These are phyloP conservation scores for Scheffersomyces lignosus DNA, from an alignment of 805 yeast species.

Conservation along the genomic window DNA sequence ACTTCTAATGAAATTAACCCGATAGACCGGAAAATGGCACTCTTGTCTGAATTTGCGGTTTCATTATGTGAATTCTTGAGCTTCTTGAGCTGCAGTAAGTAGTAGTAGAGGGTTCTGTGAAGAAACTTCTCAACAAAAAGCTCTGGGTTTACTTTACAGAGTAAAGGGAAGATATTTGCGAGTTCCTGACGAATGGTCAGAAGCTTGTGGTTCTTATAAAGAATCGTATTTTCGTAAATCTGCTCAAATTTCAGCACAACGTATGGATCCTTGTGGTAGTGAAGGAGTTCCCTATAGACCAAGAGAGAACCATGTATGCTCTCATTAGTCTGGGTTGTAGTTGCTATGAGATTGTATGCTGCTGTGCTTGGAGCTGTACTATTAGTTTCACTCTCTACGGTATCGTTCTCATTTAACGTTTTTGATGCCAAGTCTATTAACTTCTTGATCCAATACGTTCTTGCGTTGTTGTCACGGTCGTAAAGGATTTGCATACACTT, in stretches of 20 bases:
- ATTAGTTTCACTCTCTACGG: conserved; percentile 7
- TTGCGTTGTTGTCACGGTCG: conserved; percentile 69
- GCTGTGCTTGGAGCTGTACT: conserved; percentile 3
- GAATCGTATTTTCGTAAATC: conserved; percentile 71
- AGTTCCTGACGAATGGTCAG: conserved; percentile 78
- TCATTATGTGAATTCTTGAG: conserved; percentile 47
- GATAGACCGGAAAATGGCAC: conserved; percentile 73
- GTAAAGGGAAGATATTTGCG: conserved; percentile 76
- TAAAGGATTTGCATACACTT: conserved; percentile 77
- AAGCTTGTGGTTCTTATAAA: conserved; percentile 76
- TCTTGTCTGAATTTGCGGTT: conserved; percentile 54
- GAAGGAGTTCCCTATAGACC: conserved; percentile 76
- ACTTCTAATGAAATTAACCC: conserved; percentile 84
- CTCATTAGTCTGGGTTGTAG: conserved; percentile 46
- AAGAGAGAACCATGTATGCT: conserved; percentile 84
- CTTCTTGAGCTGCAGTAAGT: conserved; percentile 74
- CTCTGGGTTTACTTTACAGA: conserved; percentile 76
- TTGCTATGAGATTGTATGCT: conserved; percentile 19
- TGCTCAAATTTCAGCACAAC: conserved; percentile 71
- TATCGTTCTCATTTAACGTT: conserved; percentile 46
- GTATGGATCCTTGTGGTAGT: conserved; percentile 66
- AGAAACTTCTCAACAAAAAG: conserved; percentile 78
- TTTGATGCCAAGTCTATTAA: conserved; percentile 67
- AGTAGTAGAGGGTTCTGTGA: conserved; percentile 75
- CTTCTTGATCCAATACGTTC: conserved; percentile 73